Conservation (phyloP, 805 yeast genomes). For the Schwanniomyces yamadae region DNA sequence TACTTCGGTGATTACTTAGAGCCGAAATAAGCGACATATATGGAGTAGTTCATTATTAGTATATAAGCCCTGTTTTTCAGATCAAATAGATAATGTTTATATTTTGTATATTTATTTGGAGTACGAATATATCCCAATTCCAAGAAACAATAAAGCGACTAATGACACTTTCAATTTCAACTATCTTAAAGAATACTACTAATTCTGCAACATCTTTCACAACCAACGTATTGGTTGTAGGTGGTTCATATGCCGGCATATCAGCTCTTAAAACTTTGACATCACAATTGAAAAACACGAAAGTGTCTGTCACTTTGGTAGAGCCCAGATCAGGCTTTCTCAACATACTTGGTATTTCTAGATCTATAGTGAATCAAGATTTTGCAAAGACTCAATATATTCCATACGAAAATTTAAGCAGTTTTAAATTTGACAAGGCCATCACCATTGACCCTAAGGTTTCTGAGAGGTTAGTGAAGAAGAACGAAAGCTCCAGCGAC, state of each 20-base stretch:
- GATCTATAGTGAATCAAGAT: slow-evolving; percentile 36
- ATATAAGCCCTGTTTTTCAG: too few relatives aligned
- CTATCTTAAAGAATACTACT: background rate
- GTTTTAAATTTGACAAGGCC: slow-evolving; percentile 27
- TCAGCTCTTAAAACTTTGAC: slow-evolving; percentile 32
- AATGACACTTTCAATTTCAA: slow-evolving; percentile 1
- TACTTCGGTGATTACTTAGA: too few relatives aligned
- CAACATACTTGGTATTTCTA: slow-evolving; percentile 40
- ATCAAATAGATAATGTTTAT: too few relatives aligned
- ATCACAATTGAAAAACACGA: background rate
- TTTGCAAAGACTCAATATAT: slow-evolving; percentile 40
- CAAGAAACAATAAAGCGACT: too few relatives aligned
- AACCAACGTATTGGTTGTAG: slow-evolving; percentile 39
- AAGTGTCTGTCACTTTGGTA: slow-evolving; percentile 31
- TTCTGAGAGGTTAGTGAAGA: slow-evolving; percentile 6
- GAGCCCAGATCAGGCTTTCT: slow-evolving; percentile 42
- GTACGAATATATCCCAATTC: too few relatives aligned
- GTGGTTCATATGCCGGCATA: slow-evolving; percentile 43
- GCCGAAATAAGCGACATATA: too few relatives aligned
- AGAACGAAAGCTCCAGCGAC: background rate
- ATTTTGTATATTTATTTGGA: too few relatives aligned
- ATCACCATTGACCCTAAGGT: slow-evolving; percentile 24
- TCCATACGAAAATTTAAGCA: slow-evolving; percentile 29
- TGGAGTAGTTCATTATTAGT: too few relatives aligned
- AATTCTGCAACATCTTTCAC: slow-evolving; percentile 16